A percentile compares a stretch with the other conserved stretches of the same genome.
Evolutionary conservation across 2,329 filamentous ascomycete genomes (phyloP).

Genomic region (Colletotrichum sp.): DNA sequence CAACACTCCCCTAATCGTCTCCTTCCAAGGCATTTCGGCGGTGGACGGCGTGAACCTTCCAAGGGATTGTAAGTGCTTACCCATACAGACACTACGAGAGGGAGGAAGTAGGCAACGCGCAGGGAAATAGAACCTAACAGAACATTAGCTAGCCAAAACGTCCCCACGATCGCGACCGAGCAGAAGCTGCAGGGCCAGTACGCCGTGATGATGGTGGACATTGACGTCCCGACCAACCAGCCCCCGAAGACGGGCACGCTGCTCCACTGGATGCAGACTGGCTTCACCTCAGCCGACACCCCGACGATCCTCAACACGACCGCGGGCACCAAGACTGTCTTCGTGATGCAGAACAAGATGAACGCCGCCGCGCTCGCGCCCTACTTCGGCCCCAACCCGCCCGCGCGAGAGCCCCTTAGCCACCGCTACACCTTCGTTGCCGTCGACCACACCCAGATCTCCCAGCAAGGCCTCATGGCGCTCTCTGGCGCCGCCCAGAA

Average conservation of each 20-base stretch:
- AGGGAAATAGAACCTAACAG: not conserved
- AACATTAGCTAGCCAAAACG: slow-evolving; percentile 3
- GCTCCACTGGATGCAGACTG: slow-evolving; percentile 52
- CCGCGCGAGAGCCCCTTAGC: slow-evolving; percentile 39
- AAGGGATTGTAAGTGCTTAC: slow-evolving; percentile 35
- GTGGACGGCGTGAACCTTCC: slow-evolving; percentile 42
- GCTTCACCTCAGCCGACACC: slow-evolving; percentile 33
- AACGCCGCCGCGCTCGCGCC: slow-evolving; percentile 22
- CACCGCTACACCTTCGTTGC: slow-evolving; percentile 46
- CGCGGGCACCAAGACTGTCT: slow-evolving; percentile 28
- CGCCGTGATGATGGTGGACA: slow-evolving; percentile 46
- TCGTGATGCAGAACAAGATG: slow-evolving; percentile 35
- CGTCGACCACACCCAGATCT: slow-evolving; percentile 38
- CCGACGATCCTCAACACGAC: slow-evolving; percentile 31
- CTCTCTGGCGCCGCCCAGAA: slow-evolving; percentile 33
- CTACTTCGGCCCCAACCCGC: slow-evolving; percentile 44
- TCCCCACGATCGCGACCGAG: slow-evolving; percentile 21
- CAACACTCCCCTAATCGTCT: slow-evolving; percentile 43
- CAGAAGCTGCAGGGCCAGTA: slow-evolving; percentile 31
- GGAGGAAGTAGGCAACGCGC: not conserved
- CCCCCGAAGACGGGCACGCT: slow-evolving; percentile 45
- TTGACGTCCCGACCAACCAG: slow-evolving; percentile 46
- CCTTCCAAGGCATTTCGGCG: slow-evolving; percentile 40
- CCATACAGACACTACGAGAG: not conserved
- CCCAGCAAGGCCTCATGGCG: slow-evolving; percentile 26